Percentiles rank a stretch among this genome's conserved stretches.
Conservation (phyloP, 345 rosid genomes). For the Dimocarpus longan region DNA sequence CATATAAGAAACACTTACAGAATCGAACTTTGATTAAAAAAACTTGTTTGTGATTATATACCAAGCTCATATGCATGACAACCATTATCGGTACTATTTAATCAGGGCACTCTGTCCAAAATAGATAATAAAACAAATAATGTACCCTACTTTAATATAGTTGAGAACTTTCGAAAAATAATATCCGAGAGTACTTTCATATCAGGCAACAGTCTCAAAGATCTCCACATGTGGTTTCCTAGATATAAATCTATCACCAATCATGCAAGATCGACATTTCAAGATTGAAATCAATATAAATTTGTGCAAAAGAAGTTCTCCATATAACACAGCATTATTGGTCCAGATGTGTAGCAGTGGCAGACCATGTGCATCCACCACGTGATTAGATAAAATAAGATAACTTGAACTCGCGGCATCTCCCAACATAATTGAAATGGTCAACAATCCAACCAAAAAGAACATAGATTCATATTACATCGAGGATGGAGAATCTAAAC, state of each 20-base stretch:
- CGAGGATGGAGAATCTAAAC: not conserved
- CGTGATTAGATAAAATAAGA: not conserved
- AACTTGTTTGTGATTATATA: not conserved
- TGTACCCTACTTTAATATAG: not conserved
- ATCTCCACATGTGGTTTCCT: not conserved
- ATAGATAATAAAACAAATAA: slow-evolving; percentile 4
- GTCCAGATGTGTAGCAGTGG: slow-evolving; percentile 16
- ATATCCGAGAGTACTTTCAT: not conserved
- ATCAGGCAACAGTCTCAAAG: slow-evolving; percentile 3
- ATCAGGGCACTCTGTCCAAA: slow-evolving; percentile 9
- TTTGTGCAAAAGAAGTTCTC: slow-evolving; percentile 1
- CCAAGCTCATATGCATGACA: slow-evolving; percentile 13
- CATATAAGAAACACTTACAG: not conserved
- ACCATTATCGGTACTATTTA: slow-evolving; percentile 1
- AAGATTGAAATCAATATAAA: not conserved
- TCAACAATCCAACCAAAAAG: not conserved
- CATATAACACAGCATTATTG: slow-evolving; percentile 13
- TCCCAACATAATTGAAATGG: slow-evolving; percentile 23
- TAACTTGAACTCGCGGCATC: not conserved
- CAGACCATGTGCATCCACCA: slow-evolving; percentile 30
- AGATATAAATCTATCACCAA: not conserved
- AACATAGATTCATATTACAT: not conserved
- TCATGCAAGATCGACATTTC: slow-evolving; percentile 1
- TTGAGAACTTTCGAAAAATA: not conserved
- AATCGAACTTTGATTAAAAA: not conserved